A percentile compares a stretch with the other conserved stretches of the same genome.
phyloP scores from a whole-genome alignment of 257 asterid species.

The Jaltomata sinuosa region DNA sequence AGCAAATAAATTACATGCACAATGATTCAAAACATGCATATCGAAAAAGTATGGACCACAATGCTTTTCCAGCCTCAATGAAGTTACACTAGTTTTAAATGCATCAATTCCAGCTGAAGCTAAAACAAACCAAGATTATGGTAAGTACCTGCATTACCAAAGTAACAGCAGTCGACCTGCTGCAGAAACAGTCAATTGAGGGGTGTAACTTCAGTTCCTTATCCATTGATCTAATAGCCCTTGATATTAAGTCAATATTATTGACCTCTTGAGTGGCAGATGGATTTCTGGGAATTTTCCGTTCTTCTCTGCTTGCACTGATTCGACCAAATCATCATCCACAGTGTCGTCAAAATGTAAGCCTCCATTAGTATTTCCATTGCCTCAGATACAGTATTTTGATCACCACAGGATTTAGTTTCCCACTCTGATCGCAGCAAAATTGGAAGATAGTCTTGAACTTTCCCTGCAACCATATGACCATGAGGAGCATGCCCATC shows the following conservation, averaged over 20 bases:
- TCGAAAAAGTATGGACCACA: background rate
- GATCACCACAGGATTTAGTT: constrained; percentile 28
- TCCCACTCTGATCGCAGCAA: constrained; percentile 66
- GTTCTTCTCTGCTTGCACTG: constrained; percentile 48
- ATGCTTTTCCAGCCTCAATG: background rate
- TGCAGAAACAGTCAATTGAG: constrained; percentile 82
- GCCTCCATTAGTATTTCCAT: constrained; percentile 38
- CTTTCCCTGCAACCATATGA: constrained; percentile 91
- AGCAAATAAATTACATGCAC: background rate
- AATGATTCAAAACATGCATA: background rate
- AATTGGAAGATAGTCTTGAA: constrained; percentile 70
- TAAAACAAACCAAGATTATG: background rate
- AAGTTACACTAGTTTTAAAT: background rate
- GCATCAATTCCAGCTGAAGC: background rate
- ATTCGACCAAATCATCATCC: constrained; percentile 66
- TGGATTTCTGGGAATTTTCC: constrained; percentile 71
- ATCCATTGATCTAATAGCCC: constrained; percentile 88
- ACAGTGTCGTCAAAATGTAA: constrained; percentile 54
- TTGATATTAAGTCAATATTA: too few species aligned
- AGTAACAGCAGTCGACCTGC: constrained; percentile 86
- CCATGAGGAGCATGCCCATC: constrained; percentile 98
- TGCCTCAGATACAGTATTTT: constrained; percentile 23
- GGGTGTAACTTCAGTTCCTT: constrained; percentile 83
- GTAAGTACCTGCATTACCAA: constrained; percentile 59
- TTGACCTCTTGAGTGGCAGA: constrained; percentile 60